Percentiles rank a stretch among this genome's conserved stretches.
These are phyloP conservation scores for Senna siamea DNA, from an alignment of 306 rosid genomes.

Conservation along the genomic window DNA sequence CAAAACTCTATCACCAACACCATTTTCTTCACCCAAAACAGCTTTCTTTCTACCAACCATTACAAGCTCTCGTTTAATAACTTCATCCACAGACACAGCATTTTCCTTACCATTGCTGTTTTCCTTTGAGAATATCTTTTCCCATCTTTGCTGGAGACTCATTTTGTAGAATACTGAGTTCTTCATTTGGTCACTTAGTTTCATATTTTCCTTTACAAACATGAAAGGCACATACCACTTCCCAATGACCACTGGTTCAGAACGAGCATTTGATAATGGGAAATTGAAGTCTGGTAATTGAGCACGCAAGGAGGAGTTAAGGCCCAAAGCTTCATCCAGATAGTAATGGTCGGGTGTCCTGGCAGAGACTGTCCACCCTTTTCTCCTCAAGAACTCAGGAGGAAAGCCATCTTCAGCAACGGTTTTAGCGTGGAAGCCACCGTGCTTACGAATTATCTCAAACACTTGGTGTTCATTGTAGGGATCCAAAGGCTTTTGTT, in stretches of 20 bases:
- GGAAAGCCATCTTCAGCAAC: conserved; percentile 50
- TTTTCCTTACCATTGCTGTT: background rate
- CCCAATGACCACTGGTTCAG: conserved; percentile 44
- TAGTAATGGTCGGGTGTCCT: conserved; percentile 21
- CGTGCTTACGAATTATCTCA: background rate
- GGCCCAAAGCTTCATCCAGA: conserved; percentile 52
- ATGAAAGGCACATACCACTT: conserved; percentile 66
- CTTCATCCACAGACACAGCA: conserved; percentile 47
- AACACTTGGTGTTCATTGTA: conserved; percentile 38
- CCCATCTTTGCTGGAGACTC: conserved; percentile 65
- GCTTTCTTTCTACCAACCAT: conserved; percentile 38
- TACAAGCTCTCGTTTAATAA: conserved; percentile 39
- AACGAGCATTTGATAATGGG: conserved; percentile 12
- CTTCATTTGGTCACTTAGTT: conserved; percentile 41
- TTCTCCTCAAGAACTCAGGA: conserved; percentile 35
- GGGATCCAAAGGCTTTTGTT: conserved; percentile 41
- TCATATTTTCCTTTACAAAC: conserved; percentile 53
- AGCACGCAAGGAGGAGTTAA: conserved; percentile 40
- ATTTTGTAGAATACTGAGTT: conserved; percentile 47
- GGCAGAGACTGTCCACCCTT: conserved; percentile 39
- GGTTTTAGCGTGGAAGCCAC: conserved; percentile 47
- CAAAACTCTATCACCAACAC: background rate
- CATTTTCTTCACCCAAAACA: conserved; percentile 22
- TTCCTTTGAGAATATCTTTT: conserved; percentile 40
- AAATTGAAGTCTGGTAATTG: conserved; percentile 44